A percentile compares a stretch with the other conserved stretches of the same genome.
phyloP scores from a whole-genome alignment of 129 eudicot genomes.

The Flaveria sonorensis region DNA sequence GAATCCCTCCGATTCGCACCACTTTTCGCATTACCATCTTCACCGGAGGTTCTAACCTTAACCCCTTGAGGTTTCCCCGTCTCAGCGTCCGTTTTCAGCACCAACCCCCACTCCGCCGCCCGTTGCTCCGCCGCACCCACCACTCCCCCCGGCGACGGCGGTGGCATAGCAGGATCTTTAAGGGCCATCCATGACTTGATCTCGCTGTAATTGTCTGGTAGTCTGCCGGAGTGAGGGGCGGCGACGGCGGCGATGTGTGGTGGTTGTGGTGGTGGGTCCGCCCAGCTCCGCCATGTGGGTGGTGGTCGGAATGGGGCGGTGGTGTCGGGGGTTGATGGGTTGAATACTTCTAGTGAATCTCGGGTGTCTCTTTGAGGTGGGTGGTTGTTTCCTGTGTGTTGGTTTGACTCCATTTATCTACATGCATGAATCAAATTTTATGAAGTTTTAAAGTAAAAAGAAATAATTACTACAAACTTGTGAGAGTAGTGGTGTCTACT shows the following conservation, averaged over 20 bases:
- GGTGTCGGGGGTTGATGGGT: conserved; percentile 31
- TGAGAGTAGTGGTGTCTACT: not conserved
- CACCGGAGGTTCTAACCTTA: conserved; percentile 80
- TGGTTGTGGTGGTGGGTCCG: conserved; percentile 35
- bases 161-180: conserved; percentile 42
- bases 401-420: conserved; percentile 1
- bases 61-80: conserved; percentile 88
- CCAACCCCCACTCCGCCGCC: conserved; percentile 99
- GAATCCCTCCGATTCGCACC: conserved; percentile 67
- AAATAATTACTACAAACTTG: not conserved
- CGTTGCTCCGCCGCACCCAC: conserved; percentile 74
- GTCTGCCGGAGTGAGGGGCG: conserved; percentile 41
- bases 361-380: not conserved
- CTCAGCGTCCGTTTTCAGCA: conserved; percentile 72
- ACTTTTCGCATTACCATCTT: conserved; percentile 55
- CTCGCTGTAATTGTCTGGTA: conserved; percentile 37
- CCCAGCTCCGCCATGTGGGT: conserved; percentile 63
- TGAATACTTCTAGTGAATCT: conserved; percentile 8
- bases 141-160: conserved; percentile 39
- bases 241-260: conserved; percentile 15
- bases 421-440: no score
- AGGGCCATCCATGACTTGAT: conserved; percentile 94
- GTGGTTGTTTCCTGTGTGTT: not conserved
- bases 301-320: conserved; percentile 42
- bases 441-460: no score